phyloP scores from a whole-genome alignment of 2,329 filamentous ascomycete genomes.

The Cordyceps javanica region DNA sequence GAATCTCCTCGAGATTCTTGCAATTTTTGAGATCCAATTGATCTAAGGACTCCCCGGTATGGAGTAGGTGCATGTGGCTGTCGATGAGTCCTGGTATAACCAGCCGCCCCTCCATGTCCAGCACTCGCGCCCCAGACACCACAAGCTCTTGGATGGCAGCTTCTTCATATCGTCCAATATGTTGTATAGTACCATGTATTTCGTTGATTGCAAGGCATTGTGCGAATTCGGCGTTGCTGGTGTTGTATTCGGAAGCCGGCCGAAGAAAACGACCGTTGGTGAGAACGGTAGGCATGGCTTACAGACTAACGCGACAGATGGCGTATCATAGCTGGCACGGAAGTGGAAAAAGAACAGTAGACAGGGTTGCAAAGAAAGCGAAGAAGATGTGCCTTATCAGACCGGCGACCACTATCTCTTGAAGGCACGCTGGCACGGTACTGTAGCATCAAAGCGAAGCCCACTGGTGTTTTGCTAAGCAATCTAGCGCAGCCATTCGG shows the following conservation, averaged over 20 bases:
- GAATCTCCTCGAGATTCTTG: conserved; percentile 31
- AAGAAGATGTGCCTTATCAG: background rate
- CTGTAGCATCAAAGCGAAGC: background rate
- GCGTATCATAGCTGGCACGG: background rate
- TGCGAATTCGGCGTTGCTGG: background rate
- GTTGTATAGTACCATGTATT: background rate
- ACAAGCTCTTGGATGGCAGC: background rate
- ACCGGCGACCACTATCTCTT: background rate
- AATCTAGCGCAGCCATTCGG: background rate
- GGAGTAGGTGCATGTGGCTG: conserved; percentile 38
- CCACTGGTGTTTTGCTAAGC: background rate
- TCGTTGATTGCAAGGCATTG: background rate
- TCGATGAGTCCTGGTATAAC: conserved; percentile 37
- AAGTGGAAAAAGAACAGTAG: background rate
- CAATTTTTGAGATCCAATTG: conserved; percentile 32
- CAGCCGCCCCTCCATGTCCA: conserved; percentile 11
- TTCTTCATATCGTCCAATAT: background rate
- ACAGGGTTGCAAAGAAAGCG: background rate
- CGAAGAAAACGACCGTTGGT: conserved; percentile 5
- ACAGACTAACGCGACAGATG: background rate
- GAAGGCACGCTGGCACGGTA: background rate
- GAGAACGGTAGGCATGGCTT: background rate
- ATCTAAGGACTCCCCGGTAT: conserved; percentile 33
- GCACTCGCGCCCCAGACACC: conserved; percentile 1
- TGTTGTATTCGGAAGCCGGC: background rate